Evolutionary conservation across 495 filamentous ascomycete species (phyloP).

Genomic region (Podospora australis): DNA sequence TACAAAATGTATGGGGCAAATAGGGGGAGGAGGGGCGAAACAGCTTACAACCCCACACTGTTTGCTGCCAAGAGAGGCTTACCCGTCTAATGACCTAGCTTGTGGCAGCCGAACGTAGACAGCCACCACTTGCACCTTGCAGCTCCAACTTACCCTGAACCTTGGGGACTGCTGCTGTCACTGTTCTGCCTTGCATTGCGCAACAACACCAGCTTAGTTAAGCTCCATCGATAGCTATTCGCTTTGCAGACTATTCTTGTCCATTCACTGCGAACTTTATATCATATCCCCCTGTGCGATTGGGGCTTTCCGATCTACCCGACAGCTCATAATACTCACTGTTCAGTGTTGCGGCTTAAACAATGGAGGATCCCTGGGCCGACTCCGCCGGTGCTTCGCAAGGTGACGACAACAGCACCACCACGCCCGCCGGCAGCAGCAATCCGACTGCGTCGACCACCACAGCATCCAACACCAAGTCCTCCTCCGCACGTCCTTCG

Average conservation of each 20-base stretch:
- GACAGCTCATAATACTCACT: background rate
- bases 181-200: conserved; percentile 7
- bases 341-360: no score
- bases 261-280: background rate
- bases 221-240: background rate
- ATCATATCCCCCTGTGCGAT: no score
- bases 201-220: background rate
- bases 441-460: conserved; percentile 7
- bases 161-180: no score
- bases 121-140: background rate
- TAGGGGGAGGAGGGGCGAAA: background rate
- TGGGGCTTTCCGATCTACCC: background rate
- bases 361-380: conserved; percentile 36
- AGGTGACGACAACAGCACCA: conserved; percentile 4
- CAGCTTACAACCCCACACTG: conserved; percentile 13
- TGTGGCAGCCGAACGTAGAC: background rate
- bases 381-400: conserved; percentile 18
- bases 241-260: background rate
- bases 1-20: no score
- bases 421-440: background rate
- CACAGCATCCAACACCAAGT: conserved; percentile 29
- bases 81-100: conserved; percentile 6
- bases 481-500: conserved; percentile 38
- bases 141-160: no score
- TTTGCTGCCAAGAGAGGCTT: conserved; percentile 16